phyloP scores from a whole-genome alignment of 768 basidiomycete species.

The Termitomyces sp. region DNA sequence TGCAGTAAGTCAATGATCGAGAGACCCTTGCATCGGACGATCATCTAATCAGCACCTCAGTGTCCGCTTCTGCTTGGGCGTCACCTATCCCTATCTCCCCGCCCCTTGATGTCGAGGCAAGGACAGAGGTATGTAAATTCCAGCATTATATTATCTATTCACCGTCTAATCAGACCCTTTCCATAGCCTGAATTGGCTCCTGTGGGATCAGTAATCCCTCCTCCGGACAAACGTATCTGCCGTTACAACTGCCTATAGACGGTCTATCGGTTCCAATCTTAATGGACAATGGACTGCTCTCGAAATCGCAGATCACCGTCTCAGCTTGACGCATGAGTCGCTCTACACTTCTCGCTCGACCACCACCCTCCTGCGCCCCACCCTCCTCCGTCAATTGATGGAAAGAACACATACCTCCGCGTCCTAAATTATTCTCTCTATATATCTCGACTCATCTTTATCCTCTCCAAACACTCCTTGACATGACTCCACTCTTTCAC shows the following conservation, averaged over 20 bases:
- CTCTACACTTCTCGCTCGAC: neutral
- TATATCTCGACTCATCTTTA: neutral
- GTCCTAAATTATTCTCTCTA: neutral
- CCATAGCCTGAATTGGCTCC: neutral
- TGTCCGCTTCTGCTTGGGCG: slow-evolving; percentile 13
- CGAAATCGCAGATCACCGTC: neutral
- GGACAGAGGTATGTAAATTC: slow-evolving; percentile 8
- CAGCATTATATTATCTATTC: neutral
- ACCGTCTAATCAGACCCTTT: neutral
- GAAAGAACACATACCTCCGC: neutral
- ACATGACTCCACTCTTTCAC: neutral
- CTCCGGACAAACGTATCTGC: slow-evolving; percentile 12
- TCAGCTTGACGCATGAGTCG: slow-evolving; percentile 11
- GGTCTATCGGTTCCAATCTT: neutral
- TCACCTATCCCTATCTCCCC: slow-evolving; percentile 17
- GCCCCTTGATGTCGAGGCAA: slow-evolving; percentile 20
- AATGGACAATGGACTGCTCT: no score
- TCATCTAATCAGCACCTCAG: slow-evolving; percentile 6
- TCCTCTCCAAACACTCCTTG: neutral
- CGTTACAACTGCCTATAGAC: slow-evolving; percentile 13
- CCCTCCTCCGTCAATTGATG: no score
- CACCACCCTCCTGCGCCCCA: no score
- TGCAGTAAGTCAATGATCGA: slow-evolving; percentile 17
- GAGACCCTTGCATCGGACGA: neutral
- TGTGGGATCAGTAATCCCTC: neutral